Base-by-base conservation (phyloP, 2,329 filamentous ascomycete genomes). In the Fusarium staphyleae region DNA sequence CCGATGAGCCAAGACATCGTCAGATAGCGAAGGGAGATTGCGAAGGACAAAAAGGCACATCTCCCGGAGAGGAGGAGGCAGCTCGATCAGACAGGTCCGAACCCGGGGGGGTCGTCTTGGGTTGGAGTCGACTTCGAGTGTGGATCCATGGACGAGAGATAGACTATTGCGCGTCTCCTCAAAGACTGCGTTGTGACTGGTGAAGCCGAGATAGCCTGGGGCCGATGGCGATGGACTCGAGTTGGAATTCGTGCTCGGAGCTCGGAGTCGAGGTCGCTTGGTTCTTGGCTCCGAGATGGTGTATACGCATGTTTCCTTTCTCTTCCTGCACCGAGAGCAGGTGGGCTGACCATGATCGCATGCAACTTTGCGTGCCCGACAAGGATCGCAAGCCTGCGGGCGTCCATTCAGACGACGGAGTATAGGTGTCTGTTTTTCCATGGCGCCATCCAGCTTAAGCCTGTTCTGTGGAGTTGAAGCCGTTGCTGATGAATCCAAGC, bases 191-290 rank as follows among this genome's bases (percentile, higher is more conserved):
- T 69, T 74, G 55, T 75, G 76, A 48, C 75, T 78, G 3, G 75
- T 78, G 59, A 74, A 77, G 46, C 77, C 77, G n/a, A 79, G 69
- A 65, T 78, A 78, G 1, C 77, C 77, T 12, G 63, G 49, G 2
- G 58, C 48, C 3, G 46, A 37, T 12, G 58, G 50, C 5, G 67
- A 50, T 13, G 66, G 54, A n/a, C 55, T 58, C 8, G 63, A 56
- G 18, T 33, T 52, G 11, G 47, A 39, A 14, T 34, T 48, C 3
- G n/a, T 39, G 15, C 13, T 37, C 3, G 49, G 50, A 36, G 55
- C 45, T 52, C 49, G 50, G 43, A 55, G 43, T 16, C 58, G 54
- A 18, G 45, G 43, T 28, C 42, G 56, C 49, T 62, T 63, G n/a
- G 47, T 58, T 16, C 57, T 61, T 42, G 60, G 43, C 28, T 54